Evolutionary conservation across 116 monocot genomes (phyloP).

Genomic region (Papilionanthe hybrid): DNA sequence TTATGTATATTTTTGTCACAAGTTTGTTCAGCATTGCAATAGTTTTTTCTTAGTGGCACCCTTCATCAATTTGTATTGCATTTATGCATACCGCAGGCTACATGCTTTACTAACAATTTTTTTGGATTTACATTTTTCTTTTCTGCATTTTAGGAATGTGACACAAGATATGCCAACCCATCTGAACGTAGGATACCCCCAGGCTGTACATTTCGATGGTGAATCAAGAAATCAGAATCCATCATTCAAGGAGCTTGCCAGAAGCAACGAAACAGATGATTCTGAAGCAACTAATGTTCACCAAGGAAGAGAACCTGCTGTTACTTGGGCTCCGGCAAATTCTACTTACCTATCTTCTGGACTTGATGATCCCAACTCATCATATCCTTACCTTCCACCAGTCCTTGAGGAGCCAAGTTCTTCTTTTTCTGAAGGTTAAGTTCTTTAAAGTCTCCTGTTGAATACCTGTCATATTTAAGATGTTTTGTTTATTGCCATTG

Average conservation of each 20-base stretch:
- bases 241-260: constrained; percentile 45
- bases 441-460: neutral
- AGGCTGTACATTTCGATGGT: constrained; percentile 27
- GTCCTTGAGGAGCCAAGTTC: constrained; percentile 92
- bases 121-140: neutral
- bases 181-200: constrained; percentile 36
- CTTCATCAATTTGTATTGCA: neutral
- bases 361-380: constrained; percentile 49
- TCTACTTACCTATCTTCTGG: constrained; percentile 46
- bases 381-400: constrained; percentile 73
- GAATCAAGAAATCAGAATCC: constrained; percentile 46
- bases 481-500: neutral
- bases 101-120: neutral
- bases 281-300: constrained; percentile 34
- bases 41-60: neutral
- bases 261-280: constrained; percentile 40
- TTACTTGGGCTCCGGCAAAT: constrained; percentile 41
- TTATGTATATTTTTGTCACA: neutral
- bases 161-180: constrained; percentile 30
- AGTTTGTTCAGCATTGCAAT: neutral
- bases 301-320: constrained; percentile 34
- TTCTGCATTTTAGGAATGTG: constrained; percentile 35
- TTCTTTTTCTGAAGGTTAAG: constrained; percentile 95
- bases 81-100: neutral
- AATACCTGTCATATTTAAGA: neutral